These are phyloP conservation scores for Phialophora chinensis DNA, from an alignment of 2,329 filamentous ascomycete species.

Conservation along the genomic window DNA sequence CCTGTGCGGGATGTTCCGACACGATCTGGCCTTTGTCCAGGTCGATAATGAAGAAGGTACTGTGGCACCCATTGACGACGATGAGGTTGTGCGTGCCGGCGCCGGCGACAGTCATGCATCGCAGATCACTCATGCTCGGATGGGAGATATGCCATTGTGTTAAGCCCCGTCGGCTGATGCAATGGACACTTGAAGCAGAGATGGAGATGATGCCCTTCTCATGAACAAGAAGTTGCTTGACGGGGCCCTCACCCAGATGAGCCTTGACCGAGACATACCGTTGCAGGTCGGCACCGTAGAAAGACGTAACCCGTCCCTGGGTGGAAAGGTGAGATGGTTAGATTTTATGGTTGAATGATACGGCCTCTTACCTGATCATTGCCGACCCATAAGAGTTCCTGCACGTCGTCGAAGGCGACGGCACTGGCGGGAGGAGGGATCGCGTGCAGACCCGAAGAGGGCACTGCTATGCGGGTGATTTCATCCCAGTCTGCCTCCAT, in stretches of 20 bases:
- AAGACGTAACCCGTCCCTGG: slow-evolving; percentile 86
- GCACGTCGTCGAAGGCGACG: slow-evolving; percentile 83
- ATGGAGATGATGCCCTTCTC: slow-evolving; percentile 89
- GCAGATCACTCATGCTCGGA: slow-evolving; percentile 79
- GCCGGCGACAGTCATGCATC: slow-evolving; percentile 91
- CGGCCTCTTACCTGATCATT: slow-evolving; percentile 78
- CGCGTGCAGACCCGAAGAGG: slow-evolving; percentile 73
- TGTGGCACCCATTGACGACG: slow-evolving; percentile 84
- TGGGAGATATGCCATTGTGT: slow-evolving; percentile 88
- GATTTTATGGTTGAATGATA: background rate
- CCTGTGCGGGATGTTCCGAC: slow-evolving; percentile 73
- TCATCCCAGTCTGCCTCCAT: slow-evolving; percentile 62
- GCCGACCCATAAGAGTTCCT: slow-evolving; percentile 92
- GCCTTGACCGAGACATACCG: slow-evolving; percentile 89
- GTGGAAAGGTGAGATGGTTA: slow-evolving; percentile 16
- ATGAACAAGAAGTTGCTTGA: slow-evolving; percentile 88
- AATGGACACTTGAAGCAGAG: slow-evolving; percentile 82
- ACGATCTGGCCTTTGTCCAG: slow-evolving; percentile 74
- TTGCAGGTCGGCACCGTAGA: slow-evolving; percentile 82
- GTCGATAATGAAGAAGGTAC: slow-evolving; percentile 79
- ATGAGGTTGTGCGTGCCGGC: slow-evolving; percentile 72
- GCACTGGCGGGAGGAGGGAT: slow-evolving; percentile 75
- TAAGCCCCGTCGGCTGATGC: slow-evolving; percentile 80
- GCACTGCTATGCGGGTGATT: slow-evolving; percentile 81
- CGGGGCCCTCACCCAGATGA: slow-evolving; percentile 75